Base-by-base conservation (phyloP, 352 stramenopile species). In the Globisporangium abappressorium region DNA sequence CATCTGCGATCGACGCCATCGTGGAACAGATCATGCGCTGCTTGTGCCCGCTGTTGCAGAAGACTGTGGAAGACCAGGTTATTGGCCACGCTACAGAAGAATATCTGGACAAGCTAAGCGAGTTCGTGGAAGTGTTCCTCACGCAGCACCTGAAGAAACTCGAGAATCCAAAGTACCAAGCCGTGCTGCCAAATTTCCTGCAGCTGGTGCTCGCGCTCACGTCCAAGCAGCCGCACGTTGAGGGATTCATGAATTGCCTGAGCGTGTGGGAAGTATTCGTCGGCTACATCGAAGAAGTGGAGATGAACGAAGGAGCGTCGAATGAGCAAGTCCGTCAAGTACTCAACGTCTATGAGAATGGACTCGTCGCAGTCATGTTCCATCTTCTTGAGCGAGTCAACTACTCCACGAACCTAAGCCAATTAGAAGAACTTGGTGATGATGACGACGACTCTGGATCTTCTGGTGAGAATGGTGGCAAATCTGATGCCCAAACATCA, bases 251-350 rank as follows among this genome's bases (percentile, higher is more conserved):
- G 54, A 92, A 93, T 66, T 95, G 87, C 55, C 63, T 95, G 41
- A 85, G 76, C 28, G 80, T 93, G 7, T 95, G 87, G 87, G 85
- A 95, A 30, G 84, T 95, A 6, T 91, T 95, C 59, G 85, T 95
- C 18, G 78, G 79, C 20, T 92, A 93, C 58, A 82, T 95, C 60
- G 87, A 95, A 70, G 85, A 93, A 63, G 74, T 83, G 1, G 82
- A 93, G 63, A 79, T 88, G 46, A 83, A 91, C 46, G 85, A 91
- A 74, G 79, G 73, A 5, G 81, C 81, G 3, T 73, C 79, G 2
- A 89, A 89, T 51, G 82, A 90, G 15, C 76, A 65, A 1, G 66
- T 82, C 3, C 68, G 78, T 2, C 68, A 70, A 24, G 79, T 91
- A 5, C 69, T 95, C 14, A 79, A 72, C 0, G 78, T 84, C 0